Evolutionary conservation across 2,329 filamentous ascomycete species (phyloP), one percentile per base, ranked within the genome.

Genomic region (Acephala macrosclerotiorum): DNA sequence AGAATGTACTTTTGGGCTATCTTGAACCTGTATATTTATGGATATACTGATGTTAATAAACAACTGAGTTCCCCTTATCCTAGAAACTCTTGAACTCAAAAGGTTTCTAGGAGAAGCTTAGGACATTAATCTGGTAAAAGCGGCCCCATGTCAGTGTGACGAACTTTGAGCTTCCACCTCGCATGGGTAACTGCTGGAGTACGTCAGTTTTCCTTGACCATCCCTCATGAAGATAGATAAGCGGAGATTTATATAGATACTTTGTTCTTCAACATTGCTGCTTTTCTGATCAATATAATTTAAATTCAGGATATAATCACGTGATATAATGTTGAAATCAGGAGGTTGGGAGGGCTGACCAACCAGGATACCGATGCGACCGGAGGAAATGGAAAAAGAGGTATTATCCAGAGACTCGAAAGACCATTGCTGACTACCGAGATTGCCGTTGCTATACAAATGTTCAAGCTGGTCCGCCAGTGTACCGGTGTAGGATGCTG

Each of bases 341-440:
- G 49, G 49, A 53, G 49, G 49, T 29, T 53, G 49, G 49, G 49
- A 53, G 33, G 26, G 25, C 26, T 53, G 22, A 53, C 49, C 9
- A 53, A 49, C 45, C n/a, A n/a, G 45, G 42, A 29, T 29, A 22
- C 49, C 49, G 49, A 53, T 14, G n/a, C n/a, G n/a, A 25, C 49
- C 18, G 25, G 49, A 53, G 11, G 25, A 51, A 29, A 53, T 29
- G 49, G 22, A 53, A 53, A 49, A 53, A 53, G 22, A 33, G 8
- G 4, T 29, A 18, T 53, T 53, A 53, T 53, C 49, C 49, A 53
- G 3, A 8, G 25, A n/a, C 25, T 53, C 9, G 22, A 53, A 18
- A 14, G 25, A 29, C 18, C 26, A 29, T 53, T 53, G 49, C 49
- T 53, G 25, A 9, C 14, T 12, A 11, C 49, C 49, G 22, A 42